phyloP scores from a whole-genome alignment of 305 asterid genomes.

The Stenogyne calaminthoides region DNA sequence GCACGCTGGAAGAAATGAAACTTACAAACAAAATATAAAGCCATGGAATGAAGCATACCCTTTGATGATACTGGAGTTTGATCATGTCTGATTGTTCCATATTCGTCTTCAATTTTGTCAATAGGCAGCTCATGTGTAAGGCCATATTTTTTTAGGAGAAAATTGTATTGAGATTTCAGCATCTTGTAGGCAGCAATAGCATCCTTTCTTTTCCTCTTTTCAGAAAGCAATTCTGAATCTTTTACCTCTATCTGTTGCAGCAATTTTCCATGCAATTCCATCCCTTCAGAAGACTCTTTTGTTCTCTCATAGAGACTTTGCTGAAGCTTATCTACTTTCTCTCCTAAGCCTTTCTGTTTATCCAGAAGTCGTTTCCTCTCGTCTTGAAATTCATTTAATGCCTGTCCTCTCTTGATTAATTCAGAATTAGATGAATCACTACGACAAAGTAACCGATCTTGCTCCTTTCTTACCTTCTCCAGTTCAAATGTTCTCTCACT shows the following conservation, averaged over 20 bases:
- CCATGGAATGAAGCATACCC: conserved; percentile 45
- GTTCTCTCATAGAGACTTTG: conserved; percentile 44
- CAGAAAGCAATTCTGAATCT: conserved; percentile 65
- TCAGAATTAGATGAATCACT: conserved; percentile 41
- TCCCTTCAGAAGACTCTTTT: conserved; percentile 55
- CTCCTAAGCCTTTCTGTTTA: conserved; percentile 51
- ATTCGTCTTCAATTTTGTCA: conserved; percentile 45
- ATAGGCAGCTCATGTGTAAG: conserved; percentile 48
- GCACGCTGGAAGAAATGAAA: conserved; percentile 30
- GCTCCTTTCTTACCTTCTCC: conserved; percentile 51
- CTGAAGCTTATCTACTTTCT: conserved; percentile 55
- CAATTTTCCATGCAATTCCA: conserved; percentile 65
- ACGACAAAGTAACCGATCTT: conserved; percentile 48
- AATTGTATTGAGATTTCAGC: conserved; percentile 66
- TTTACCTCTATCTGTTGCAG: conserved; percentile 66
- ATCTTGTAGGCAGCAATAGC: conserved; percentile 45
- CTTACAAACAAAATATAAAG: conserved; percentile 18
- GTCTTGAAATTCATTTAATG: conserved; percentile 54
- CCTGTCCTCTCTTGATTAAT: conserved; percentile 51
- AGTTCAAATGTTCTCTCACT: conserved; percentile 43
- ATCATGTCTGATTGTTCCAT: conserved; percentile 41
- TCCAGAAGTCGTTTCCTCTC: conserved; percentile 58
- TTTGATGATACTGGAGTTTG: conserved; percentile 42
- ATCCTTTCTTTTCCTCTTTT: conserved; percentile 48
- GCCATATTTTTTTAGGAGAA: conserved; percentile 48